Evolutionary conservation across 2,329 filamentous ascomycete species (phyloP).

Genomic region (Fusarium neocosmosporiellum): DNA sequence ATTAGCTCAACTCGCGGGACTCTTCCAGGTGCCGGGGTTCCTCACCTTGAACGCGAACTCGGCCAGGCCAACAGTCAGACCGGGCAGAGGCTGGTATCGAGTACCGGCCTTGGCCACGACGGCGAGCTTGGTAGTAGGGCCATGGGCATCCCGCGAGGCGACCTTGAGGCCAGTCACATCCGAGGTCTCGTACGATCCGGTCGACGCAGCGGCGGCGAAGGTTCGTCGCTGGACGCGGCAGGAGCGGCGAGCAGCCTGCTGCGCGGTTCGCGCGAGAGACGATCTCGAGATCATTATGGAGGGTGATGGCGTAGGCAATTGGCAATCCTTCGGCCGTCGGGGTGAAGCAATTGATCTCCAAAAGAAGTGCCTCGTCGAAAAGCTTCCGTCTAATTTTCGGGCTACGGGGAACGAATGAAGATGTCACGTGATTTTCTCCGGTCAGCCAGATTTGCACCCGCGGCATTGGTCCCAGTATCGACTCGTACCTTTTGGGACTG

Average conservation of each 20-base stretch:
- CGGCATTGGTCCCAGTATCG: conserved; percentile 39
- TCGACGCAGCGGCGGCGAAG: conserved; percentile 70
- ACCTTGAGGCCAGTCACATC: conserved; percentile 92
- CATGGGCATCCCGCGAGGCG: conserved; percentile 88
- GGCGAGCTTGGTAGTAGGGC: conserved; percentile 90
- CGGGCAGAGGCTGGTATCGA: conserved; percentile 89
- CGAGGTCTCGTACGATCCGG: conserved; percentile 88
- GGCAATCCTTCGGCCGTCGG: conserved; percentile 59
- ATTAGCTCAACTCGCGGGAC: conserved; percentile 57
- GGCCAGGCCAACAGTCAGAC: conserved; percentile 89
- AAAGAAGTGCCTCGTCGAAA: conserved; percentile 57
- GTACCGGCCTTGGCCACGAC: conserved; percentile 95
- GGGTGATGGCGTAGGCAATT: conserved; percentile 67
- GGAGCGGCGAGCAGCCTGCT: conserved; percentile 67
- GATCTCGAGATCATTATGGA: conserved; percentile 73
- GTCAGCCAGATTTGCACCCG: conserved; percentile 45
- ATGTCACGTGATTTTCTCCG: conserved; percentile 51
- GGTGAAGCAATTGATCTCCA: conserved; percentile 52
- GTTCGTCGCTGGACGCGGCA: conserved; percentile 67
- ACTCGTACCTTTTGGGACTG: conserved; percentile 28
- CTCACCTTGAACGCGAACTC: conserved; percentile 96
- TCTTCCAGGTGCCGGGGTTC: conserved; percentile 18
- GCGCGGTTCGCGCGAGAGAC: conserved; percentile 67
- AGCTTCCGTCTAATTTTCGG: conserved; percentile 59
- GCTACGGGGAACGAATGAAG: conserved; percentile 43